Conservation (phyloP, 208 protist genomes). For the Leishmania gerbilli region DNA sequence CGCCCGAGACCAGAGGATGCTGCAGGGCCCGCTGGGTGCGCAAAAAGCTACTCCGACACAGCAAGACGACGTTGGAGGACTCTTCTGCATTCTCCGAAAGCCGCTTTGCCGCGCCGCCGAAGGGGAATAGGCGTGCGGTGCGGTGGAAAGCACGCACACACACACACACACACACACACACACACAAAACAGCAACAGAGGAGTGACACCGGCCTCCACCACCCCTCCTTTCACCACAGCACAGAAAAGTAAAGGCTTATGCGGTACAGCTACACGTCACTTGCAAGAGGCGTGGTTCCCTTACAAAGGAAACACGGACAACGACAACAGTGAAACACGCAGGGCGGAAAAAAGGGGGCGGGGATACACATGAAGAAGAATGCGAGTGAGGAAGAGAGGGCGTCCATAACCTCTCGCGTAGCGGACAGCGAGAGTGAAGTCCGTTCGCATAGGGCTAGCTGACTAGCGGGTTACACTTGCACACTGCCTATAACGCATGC, state of each 20-base stretch:
- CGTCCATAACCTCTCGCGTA: background rate
- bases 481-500: background rate
- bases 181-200: too few relatives aligned
- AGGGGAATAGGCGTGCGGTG: background rate
- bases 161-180: too few relatives aligned
- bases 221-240: background rate
- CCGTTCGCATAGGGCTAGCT: background rate
- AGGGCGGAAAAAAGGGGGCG: background rate
- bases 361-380: background rate
- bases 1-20: background rate
- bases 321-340: background rate
- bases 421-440: background rate
- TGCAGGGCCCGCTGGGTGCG: background rate
- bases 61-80: background rate
- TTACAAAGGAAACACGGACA: too few relatives aligned
- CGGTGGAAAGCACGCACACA: too few relatives aligned
- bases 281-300: too few relatives aligned
- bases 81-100: background rate
- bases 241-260: too few relatives aligned
- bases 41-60: background rate
- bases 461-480: background rate
- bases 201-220: background rate
- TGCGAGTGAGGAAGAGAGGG: background rate
- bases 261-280: too few relatives aligned
- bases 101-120: background rate